These are phyloP conservation scores for Sugiyamaella castrensis DNA, from an alignment of 1,139 yeast species.

Conservation along the genomic window DNA sequence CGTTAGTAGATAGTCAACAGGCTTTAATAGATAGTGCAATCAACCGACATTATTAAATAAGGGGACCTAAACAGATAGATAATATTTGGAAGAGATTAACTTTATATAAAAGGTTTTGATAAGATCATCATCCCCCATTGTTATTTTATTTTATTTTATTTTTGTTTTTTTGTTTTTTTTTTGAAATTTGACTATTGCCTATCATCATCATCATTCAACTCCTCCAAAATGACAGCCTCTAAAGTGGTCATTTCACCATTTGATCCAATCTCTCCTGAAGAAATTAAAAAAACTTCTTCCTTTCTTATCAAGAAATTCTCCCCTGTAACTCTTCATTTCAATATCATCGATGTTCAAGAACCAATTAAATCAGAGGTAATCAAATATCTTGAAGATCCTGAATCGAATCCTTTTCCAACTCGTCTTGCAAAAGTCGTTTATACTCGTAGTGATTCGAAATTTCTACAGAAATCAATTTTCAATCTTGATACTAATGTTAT, in stretches of 20 bases:
- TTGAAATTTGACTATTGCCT: too few relatives aligned
- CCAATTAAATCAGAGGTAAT: conserved; percentile 72
- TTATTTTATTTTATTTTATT: too few relatives aligned
- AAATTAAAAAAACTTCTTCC: conserved; percentile 13
- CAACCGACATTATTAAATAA: too few relatives aligned
- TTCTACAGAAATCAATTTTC: conserved; percentile 60
- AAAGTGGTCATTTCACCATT: neutral
- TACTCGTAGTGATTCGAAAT: conserved; percentile 43
- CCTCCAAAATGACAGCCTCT: neutral
- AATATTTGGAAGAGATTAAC: too few relatives aligned
- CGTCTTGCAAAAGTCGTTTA: conserved; percentile 61
- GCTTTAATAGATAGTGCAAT: too few relatives aligned
- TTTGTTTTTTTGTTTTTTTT: too few relatives aligned
- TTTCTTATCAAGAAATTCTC: conserved; percentile 4
- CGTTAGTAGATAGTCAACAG: too few relatives aligned
- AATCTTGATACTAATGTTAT: conserved; percentile 56
- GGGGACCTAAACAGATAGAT: too few relatives aligned
- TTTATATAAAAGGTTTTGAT: too few relatives aligned
- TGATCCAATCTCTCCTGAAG: conserved; percentile 17
- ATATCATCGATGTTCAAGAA: conserved; percentile 44
- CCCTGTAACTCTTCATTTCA: conserved; percentile 10
- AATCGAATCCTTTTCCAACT: conserved; percentile 40
- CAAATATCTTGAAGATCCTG: conserved; percentile 60
- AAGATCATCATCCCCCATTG: too few relatives aligned
- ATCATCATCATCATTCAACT: neutral